Base-by-base conservation (phyloP, 2,329 filamentous ascomycete species). In the Capronia americana region DNA sequence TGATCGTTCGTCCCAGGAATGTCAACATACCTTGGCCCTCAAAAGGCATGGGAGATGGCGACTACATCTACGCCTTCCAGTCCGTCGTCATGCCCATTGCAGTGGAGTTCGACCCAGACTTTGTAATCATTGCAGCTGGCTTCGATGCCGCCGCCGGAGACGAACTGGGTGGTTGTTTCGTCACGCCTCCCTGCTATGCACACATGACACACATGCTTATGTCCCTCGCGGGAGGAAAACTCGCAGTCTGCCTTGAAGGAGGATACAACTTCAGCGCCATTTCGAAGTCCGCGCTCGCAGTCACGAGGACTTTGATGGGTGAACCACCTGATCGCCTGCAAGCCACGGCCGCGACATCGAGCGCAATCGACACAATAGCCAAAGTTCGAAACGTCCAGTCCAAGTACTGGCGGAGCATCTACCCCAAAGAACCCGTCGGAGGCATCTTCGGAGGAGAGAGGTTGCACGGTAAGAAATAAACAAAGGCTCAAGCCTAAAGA, bases 181-280 rank as follows among this genome's bases (percentile, higher is more conserved):
- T 99, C 4, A 90, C 93, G 0, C 95, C 95, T 0, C 81, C 88
- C 4, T 96, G 95, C 75, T 99, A 98, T 76, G 92, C 93, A 14
- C 94, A 99, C 75, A 98, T 99, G 95, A 98, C 95, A 17, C 93
- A 97, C 76, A 97, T 98, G 94, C 86, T 99, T 56, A 98, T 97
- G 93, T 93, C 92, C 1, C 84, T 99, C 23, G 94, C 95, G 0
- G 85, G 89, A 53, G 95, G 95, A 30, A 97, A 93, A 75, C 85
- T 99, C 14, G 91, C 92, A 2, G 94, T 97, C 8, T 97, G 93
- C 75, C 84, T 99, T 2, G 95, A 99, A 80, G 95, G 95, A 24
- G 95, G 95, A 8, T 99, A 99, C 79, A 98, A 98, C 73, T 87
- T 99, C 26, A 84, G 88, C 56, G 95, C 95, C 0, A 99, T 99